These are phyloP conservation scores for Solanum dulcamara DNA, from an alignment of 257 asterid genomes.

Conservation along the genomic window DNA sequence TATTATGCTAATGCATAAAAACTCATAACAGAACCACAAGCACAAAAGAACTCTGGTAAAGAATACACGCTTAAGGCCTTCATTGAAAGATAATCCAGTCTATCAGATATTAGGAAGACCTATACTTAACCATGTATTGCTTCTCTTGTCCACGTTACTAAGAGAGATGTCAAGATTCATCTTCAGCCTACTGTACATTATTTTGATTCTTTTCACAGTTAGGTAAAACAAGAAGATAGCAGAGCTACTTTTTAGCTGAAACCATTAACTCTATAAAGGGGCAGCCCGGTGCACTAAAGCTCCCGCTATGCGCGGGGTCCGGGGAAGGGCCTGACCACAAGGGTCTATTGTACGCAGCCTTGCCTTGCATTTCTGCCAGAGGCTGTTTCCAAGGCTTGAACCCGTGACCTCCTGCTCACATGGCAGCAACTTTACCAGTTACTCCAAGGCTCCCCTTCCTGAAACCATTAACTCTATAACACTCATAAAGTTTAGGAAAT, in stretches of 20 bases:
- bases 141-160: background rate
- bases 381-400: no score
- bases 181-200: background rate
- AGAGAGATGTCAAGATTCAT: background rate
- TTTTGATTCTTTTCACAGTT: background rate
- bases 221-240: background rate
- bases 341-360: no score
- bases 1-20: background rate
- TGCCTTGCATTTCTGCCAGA: no score
- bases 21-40: background rate
- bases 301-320: no score
- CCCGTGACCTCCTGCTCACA: no score
- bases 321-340: no score
- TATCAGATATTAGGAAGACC: background rate
- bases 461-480: background rate
- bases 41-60: background rate
- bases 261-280: no score
- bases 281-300: no score
- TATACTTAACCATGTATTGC: background rate
- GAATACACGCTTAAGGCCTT: background rate
- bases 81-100: background rate
- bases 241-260: background rate
- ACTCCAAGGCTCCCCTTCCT: no score
- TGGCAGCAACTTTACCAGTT: no score
- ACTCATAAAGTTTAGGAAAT: background rate